Percentiles rank a stretch among this genome's conserved stretches.
Conservation (phyloP, 1,139 yeast species). For the Saccharomyces hybrid region DNA sequence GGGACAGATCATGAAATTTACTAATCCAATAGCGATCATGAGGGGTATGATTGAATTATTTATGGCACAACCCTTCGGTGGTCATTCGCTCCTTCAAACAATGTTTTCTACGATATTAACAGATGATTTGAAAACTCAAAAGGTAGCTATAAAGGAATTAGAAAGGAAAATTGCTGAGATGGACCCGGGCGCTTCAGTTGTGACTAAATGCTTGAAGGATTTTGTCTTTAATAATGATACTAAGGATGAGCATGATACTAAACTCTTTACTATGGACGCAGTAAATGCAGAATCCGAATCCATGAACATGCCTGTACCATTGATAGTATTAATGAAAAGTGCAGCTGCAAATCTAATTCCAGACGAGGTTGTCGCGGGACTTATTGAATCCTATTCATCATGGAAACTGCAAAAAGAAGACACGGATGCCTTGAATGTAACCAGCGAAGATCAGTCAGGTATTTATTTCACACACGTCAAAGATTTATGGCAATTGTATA, state of each 20-base stretch:
- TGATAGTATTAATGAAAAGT: slow-evolving; percentile 28
- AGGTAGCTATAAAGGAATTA: slow-evolving; percentile 45
- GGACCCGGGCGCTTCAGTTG: slow-evolving; percentile 23
- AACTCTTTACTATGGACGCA: slow-evolving; percentile 14
- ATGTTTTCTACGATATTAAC: slow-evolving; percentile 65
- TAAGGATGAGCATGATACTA: slow-evolving; percentile 19
- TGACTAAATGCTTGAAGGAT: slow-evolving; percentile 25
- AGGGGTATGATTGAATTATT: slow-evolving; percentile 71
- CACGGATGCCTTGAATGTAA: slow-evolving; percentile 17
- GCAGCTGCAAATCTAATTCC: slow-evolving; percentile 15
- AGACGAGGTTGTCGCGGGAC: slow-evolving; percentile 21
- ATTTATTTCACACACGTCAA: slow-evolving; percentile 41
- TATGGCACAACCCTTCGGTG: slow-evolving; percentile 69
- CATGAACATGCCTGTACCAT: slow-evolving; percentile 32
- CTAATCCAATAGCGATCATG: slow-evolving; percentile 80
- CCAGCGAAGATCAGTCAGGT: slow-evolving; percentile 18
- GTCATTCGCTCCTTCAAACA: slow-evolving; percentile 59
- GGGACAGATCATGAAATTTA: slow-evolving; percentile 64
- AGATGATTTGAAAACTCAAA: slow-evolving; percentile 69
- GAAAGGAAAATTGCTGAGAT: slow-evolving; percentile 34
- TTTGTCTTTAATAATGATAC: slow-evolving; percentile 30
- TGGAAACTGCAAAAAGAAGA: slow-evolving; percentile 31
- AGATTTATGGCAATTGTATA: slow-evolving; percentile 55
- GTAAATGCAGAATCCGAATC: slow-evolving; percentile 35
- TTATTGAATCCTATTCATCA: slow-evolving; percentile 27